These are phyloP conservation scores for Umbelopsis sp. DNA, from an alignment of 192 early-diverging fungal species.

Conservation along the genomic window DNA sequence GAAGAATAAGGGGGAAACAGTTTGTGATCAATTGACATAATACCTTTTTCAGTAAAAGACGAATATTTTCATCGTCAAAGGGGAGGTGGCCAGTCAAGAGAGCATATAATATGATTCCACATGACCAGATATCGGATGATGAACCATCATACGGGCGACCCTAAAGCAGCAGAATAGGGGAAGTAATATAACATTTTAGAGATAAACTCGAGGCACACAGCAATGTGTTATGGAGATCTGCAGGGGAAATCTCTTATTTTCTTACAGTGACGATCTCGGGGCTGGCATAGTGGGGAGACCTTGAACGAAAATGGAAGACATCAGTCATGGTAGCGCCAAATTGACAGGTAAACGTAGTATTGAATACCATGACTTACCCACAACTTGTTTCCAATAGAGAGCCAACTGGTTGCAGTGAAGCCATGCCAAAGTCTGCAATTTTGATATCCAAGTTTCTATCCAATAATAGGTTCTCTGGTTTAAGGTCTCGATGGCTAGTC, in stretches of 20 bases:
- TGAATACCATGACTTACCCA: slow-evolving; percentile 44
- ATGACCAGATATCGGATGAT: slow-evolving; percentile 73
- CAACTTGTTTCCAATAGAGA: slow-evolving; percentile 69
- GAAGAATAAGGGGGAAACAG: background rate
- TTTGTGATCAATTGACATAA: background rate
- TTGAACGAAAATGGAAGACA: slow-evolving; percentile 23
- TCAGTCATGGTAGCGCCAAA: background rate
- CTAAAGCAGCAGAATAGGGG: slow-evolving; percentile 20
- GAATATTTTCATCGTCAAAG: slow-evolving; percentile 79
- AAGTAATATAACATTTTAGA: background rate
- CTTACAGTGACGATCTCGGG: slow-evolving; percentile 73
- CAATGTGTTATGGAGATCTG: background rate
- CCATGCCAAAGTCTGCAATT: slow-evolving; percentile 96
- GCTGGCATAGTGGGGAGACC: slow-evolving; percentile 73
- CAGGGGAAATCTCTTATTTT: background rate
- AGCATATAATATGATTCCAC: slow-evolving; percentile 74
- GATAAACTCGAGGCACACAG: slow-evolving; percentile 2
- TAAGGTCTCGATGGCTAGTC: slow-evolving; percentile 85
- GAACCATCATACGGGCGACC: slow-evolving; percentile 68
- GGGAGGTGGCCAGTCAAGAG: slow-evolving; percentile 73
- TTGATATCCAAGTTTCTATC: slow-evolving; percentile 68
- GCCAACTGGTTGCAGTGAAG: slow-evolving; percentile 50
- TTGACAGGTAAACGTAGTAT: slow-evolving; percentile 11
- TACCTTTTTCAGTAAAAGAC: slow-evolving; percentile 63
- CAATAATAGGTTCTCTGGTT: slow-evolving; percentile 78